Base-by-base conservation (phyloP, 371 early-diverging fungal species). In the Mycotypha africana region DNA sequence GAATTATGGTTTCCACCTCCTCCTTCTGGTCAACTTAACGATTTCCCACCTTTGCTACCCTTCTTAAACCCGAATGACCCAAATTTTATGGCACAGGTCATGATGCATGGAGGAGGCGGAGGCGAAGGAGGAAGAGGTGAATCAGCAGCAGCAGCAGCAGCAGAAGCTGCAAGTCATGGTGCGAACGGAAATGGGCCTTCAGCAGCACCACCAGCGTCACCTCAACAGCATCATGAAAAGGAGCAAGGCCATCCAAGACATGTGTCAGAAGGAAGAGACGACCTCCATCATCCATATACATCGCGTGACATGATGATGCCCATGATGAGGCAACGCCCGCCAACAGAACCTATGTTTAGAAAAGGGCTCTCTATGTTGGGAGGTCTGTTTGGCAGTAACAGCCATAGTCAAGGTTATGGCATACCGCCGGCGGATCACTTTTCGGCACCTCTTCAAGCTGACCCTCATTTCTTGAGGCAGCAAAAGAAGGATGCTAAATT, bases 11-110 rank as follows among this genome's bases (percentile, higher is more conserved):
- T n/a, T n/a, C n/a, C n/a, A n/a, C n/a, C n/a, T n/a, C n/a, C n/a
- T n/a, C 20, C 38, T 15, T 51, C 25, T 51, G 52, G 52, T n/a
- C n/a, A 51, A 51, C 22, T 45, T 51, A n/a, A 46, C 42, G 49
- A 45, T 38, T 19, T 38, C 37, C 19, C 26, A 34, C 40, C 52
- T 2, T 34, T 41, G 21, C 49, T 42, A 12, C n/a, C n/a, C n/a
- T 41, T 41, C 35, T 30, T 48, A 35, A 34, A 41, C 26, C 26
- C 40, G 19, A 40, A 5, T 19, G 42, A 48, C 35, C 40, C 48
- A 12, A 48, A 40, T 40, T 25, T 48, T 11, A 41, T 48, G 14
- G 16, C 22, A n/a, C 34, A 40, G 19, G 32, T 34, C 3, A 32
- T 47, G 32, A 26, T n/a, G n/a, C n/a, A 12, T 11, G 33, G 32